These are phyloP conservation scores for Fusarium sacchari DNA, from an alignment of 2,329 filamentous ascomycete genomes.

Conservation along the genomic window DNA sequence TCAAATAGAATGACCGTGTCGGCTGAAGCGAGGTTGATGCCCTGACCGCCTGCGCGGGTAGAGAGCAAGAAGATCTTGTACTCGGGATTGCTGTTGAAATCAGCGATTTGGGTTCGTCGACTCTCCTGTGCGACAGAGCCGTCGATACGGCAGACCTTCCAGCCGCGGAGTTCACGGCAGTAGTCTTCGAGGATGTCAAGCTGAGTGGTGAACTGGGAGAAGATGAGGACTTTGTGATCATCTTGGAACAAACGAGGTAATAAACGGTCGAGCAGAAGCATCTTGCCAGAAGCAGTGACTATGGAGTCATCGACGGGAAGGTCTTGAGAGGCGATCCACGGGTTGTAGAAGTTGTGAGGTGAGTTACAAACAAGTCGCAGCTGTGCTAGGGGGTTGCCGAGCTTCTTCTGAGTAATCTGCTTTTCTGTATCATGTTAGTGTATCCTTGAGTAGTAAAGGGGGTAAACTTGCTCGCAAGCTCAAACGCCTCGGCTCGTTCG, in stretches of 20 bases:
- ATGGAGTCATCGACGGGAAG: slow-evolving; percentile 79
- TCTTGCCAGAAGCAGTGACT: slow-evolving; percentile 90
- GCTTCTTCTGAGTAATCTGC: slow-evolving; percentile 88
- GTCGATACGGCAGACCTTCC: slow-evolving; percentile 90
- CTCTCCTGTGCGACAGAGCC: slow-evolving; percentile 82
- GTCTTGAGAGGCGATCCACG: slow-evolving; percentile 73
- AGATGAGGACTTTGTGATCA: slow-evolving; percentile 92
- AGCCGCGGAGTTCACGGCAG: slow-evolving; percentile 76
- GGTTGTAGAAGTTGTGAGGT: slow-evolving; percentile 96
- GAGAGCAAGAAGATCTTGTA: slow-evolving; percentile 86
- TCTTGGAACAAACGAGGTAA: slow-evolving; percentile 77
- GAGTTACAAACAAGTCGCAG: slow-evolving; percentile 91
- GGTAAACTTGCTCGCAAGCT: slow-evolving; percentile 75
- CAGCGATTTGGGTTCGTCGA: slow-evolving; percentile 75
- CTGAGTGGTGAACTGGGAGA: slow-evolving; percentile 95
- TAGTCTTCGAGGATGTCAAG: slow-evolving; percentile 92
- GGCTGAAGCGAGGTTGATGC: slow-evolving; percentile 91
- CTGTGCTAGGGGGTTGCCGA: slow-evolving; percentile 93
- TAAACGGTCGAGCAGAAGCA: slow-evolving; percentile 90
- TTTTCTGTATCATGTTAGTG: slow-evolving; percentile 64
- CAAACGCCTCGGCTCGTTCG: slow-evolving; percentile 73
- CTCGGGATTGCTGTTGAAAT: slow-evolving; percentile 73
- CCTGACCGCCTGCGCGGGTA: slow-evolving; percentile 91
- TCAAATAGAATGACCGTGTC: slow-evolving; percentile 96
- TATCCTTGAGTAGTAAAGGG: background rate